Evolutionary conservation across 2,329 filamentous ascomycete genomes (phyloP).

Genomic region (Phyllosticta capitalensis): DNA sequence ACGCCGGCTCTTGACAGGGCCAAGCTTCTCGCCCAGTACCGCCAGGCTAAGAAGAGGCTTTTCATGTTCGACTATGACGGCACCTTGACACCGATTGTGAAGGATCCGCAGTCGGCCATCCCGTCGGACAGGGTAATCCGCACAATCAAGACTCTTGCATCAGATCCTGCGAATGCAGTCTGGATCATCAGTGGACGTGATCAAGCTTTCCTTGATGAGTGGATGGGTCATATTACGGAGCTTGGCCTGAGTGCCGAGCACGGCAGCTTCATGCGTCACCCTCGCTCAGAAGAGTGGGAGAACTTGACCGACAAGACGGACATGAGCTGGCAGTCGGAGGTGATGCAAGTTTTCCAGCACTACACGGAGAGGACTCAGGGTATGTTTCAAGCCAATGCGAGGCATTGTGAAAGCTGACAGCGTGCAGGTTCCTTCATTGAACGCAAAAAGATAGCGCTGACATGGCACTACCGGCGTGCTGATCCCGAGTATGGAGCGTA

Average conservation of each 20-base stretch:
- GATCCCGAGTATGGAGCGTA: constrained; percentile 77
- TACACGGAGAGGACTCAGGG: constrained; percentile 82
- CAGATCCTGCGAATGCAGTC: constrained; percentile 76
- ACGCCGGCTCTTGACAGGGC: constrained; percentile 76
- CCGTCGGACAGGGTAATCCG: constrained; percentile 75
- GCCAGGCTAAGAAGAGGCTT: constrained; percentile 63
- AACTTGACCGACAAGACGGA: constrained; percentile 79
- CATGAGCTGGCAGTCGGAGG: constrained; percentile 87
- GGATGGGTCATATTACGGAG: constrained; percentile 81
- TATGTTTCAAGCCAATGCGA: constrained; percentile 30
- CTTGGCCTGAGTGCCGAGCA: constrained; percentile 96
- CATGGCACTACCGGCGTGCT: constrained; percentile 92
- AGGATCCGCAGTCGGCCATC: constrained; percentile 79
- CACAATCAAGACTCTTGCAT: constrained; percentile 67
- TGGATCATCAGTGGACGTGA: constrained; percentile 98
- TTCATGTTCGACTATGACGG: constrained; percentile 99
- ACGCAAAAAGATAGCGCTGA: constrained; percentile 84
- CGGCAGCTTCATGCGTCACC: constrained; percentile 85
- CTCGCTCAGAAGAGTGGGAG: constrained; percentile 68
- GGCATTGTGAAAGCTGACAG: background rate
- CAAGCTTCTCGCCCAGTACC: constrained; percentile 64
- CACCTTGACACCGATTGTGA: constrained; percentile 87
- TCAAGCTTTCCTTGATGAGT: constrained; percentile 80
- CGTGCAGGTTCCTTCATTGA: constrained; percentile 75
- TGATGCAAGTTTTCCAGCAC: constrained; percentile 73